Evolutionary conservation across 2,329 filamentous ascomycete species (phyloP).

Genomic region (Hyphodiscus sp.): DNA sequence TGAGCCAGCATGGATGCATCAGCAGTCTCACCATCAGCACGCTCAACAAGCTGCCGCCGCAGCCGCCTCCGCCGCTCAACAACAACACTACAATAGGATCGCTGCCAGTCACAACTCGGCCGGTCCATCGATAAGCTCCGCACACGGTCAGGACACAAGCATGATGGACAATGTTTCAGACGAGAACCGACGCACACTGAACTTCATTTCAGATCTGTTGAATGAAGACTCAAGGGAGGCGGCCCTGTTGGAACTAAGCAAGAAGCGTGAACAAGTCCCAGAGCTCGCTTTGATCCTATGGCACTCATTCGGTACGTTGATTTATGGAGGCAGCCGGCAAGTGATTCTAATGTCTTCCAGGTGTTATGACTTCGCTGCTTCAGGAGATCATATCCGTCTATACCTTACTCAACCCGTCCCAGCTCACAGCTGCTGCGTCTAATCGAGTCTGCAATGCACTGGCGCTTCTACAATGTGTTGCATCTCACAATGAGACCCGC

Average conservation of each 20-base stretch:
- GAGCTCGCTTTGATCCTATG: constrained; percentile 93
- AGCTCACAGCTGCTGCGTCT: constrained; percentile 93
- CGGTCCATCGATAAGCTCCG: constrained; percentile 32
- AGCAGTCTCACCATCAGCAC: constrained; percentile 35
- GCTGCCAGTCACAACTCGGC: constrained; percentile 54
- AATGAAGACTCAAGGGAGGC: constrained; percentile 83
- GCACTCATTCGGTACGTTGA: constrained; percentile 85
- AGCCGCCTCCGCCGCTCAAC: constrained; percentile 30
- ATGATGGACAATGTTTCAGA: constrained; percentile 70
- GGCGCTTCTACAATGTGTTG: constrained; percentile 91
- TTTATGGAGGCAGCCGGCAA: background rate
- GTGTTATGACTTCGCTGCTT: constrained; percentile 94
- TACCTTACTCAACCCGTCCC: constrained; percentile 89
- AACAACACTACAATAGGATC: constrained; percentile 66
- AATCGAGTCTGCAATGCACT: constrained; percentile 97
- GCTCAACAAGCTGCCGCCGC: constrained; percentile 32
- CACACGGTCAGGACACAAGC: constrained; percentile 47
- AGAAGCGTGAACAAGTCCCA: constrained; percentile 96
- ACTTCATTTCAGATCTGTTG: constrained; percentile 86
- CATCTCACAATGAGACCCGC: constrained; percentile 93
- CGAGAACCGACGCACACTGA: constrained; percentile 87
- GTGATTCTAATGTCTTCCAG: constrained; percentile 39
- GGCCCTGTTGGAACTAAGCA: constrained; percentile 90
- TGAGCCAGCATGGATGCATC: constrained; percentile 61
- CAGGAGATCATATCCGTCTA: constrained; percentile 99